Evolutionary conservation across 2,329 filamentous ascomycete genomes (phyloP).

Genomic region (Aureobasidium sp.): DNA sequence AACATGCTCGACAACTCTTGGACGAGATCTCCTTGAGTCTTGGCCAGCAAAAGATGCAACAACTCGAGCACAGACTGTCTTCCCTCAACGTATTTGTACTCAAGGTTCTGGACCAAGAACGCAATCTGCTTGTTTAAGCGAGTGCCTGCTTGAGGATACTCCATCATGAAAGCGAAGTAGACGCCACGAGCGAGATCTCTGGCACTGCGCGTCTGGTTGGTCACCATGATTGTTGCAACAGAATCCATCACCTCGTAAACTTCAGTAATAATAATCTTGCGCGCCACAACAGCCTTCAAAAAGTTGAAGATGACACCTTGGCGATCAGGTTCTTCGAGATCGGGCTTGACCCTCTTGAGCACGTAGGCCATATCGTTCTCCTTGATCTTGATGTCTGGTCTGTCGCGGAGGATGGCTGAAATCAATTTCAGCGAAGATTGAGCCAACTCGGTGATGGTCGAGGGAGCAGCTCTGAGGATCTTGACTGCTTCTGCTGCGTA

Average conservation of each 20-base stretch:
- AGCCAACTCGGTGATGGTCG: constrained; percentile 72
- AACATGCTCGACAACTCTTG: constrained; percentile 74
- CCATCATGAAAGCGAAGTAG: constrained; percentile 88
- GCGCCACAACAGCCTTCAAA: constrained; percentile 74
- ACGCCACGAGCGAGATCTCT: constrained; percentile 80
- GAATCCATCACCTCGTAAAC: constrained; percentile 90
- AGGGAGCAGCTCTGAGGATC: constrained; percentile 65
- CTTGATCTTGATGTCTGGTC: constrained; percentile 65
- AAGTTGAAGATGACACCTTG: constrained; percentile 95
- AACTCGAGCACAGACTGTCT: constrained; percentile 90
- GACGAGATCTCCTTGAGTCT: constrained; percentile 71
- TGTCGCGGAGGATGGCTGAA: constrained; percentile 74
- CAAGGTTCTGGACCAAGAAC: constrained; percentile 83
- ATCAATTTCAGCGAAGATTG: constrained; percentile 87
- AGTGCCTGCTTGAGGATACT: constrained; percentile 87
- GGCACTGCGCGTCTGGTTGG: constrained; percentile 82
- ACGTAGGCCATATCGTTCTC: constrained; percentile 77
- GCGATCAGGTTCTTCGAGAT: constrained; percentile 85
- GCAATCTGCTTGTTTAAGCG: constrained; percentile 82
- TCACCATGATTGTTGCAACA: constrained; percentile 87
- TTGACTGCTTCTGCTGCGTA: constrained; percentile 81
- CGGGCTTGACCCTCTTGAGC: constrained; percentile 71
- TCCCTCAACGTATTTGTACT: constrained; percentile 82
- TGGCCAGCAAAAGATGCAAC: constrained; percentile 74
- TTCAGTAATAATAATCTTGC: constrained; percentile 74